phyloP scores from a whole-genome alignment of 2,329 filamentous ascomycete species.

The Colletotrichum cereale region DNA sequence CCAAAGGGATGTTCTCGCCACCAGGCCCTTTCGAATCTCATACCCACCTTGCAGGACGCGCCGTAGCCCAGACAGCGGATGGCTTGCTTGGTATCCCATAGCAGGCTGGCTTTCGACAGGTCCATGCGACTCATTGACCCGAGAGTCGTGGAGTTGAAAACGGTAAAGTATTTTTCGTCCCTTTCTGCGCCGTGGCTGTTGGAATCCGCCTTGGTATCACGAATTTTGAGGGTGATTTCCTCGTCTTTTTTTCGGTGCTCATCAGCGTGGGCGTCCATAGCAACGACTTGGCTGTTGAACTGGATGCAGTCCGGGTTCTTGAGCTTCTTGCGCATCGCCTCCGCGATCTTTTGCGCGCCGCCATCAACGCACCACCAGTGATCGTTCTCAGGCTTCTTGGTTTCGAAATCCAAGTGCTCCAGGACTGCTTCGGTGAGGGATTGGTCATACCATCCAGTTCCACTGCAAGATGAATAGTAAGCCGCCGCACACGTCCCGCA shows the following conservation, averaged over 20 bases:
- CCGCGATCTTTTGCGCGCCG: not conserved
- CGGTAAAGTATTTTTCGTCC: constrained; percentile 41
- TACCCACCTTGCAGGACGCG: constrained; percentile 49
- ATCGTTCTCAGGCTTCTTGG: not conserved
- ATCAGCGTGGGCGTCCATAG: not conserved
- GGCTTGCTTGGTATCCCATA: constrained; percentile 17
- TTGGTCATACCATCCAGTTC: not conserved
- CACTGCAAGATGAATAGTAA: not conserved
- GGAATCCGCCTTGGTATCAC: not conserved
- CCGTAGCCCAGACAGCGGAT: constrained; percentile 49
- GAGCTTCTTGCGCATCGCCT: not conserved
- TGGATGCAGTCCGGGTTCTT: too few relatives aligned
- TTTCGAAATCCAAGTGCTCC: not conserved
- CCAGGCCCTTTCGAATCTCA: constrained; percentile 52
- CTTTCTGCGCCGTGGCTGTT: not conserved
- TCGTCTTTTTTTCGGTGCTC: not conserved
- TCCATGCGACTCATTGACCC: constrained; percentile 47
- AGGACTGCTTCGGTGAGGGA: not conserved
- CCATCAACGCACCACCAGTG: not conserved
- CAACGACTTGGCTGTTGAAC: too few relatives aligned
- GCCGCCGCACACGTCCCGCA: not conserved
- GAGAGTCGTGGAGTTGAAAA: constrained; percentile 49
- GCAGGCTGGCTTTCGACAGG: constrained; percentile 30
- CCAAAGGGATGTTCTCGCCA: constrained; percentile 43
- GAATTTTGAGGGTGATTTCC: not conserved